Base-by-base conservation (phyloP, 805 yeast genomes). In the Ogataea salicorniae region DNA sequence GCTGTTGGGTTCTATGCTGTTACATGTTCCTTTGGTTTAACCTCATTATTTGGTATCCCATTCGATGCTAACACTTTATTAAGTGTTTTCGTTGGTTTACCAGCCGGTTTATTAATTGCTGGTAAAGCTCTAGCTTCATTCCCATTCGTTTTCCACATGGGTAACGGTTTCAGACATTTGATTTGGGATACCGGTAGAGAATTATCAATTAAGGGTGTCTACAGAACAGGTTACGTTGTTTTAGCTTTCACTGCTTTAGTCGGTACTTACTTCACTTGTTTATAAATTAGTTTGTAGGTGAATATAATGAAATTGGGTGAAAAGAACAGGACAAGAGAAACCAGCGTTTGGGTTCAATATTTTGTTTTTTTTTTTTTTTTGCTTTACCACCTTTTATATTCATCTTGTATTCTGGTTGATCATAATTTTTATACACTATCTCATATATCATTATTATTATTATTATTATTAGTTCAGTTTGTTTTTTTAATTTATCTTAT, bases 161-260 rank as follows among this genome's bases (percentile, higher is more conserved):
- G 75, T 66, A 89, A 91, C 67, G 97, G 98, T 60, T 51, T 92
- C 54, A 88, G 99, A 79, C 99, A 94, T 68, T 73, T 92, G 69
- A 63, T 87, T 47, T 94, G 99, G 99, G 99, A 94, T 68, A 67
- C 81, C 46, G 96, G 96, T 66, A 75, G 72, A 57, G 87, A 84
- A 68, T 77, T 92, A 64, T 78, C 90, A 52, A 62, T 87, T 58
- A 80, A 84, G 63, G 97, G 96, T 57, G 97, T 94, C 48, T 86
- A 87, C 81, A 81, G 84, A 71, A 90, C 97, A 35, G 98, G 97
- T 54, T 87, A 88, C 70, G 72, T 79, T 42, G 96, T 89, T 17
- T 67, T 90, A 48, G 97, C 83, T 29, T 72, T 80, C 58, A 71
- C 82, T 22, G 80, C 76, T 34, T 51, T 74, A 37, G 52, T 82